Evolutionary conservation across 2,329 filamentous ascomycete species (phyloP).

Genomic region (Verticillium dahliae): DNA sequence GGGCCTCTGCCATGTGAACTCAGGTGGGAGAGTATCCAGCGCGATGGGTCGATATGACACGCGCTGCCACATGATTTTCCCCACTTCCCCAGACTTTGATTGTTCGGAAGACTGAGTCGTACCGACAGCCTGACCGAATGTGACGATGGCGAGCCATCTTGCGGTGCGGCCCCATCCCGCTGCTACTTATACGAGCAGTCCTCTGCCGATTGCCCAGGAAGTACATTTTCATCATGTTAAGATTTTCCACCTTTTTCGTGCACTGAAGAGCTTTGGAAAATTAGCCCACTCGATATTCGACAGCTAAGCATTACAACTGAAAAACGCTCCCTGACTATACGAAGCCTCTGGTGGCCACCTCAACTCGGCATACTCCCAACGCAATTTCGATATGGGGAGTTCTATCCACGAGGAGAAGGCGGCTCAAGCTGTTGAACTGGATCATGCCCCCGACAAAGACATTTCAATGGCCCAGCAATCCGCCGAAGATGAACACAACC

Average conservation of each 20-base stretch:
- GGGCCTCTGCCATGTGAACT: neutral
- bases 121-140: no score
- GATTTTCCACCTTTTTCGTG: neutral
- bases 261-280: neutral
- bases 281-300: neutral
- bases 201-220: neutral
- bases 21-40: neutral
- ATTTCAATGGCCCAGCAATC: conserved; percentile 2
- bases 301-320: neutral
- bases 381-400: neutral
- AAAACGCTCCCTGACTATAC: no score
- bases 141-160: no score
- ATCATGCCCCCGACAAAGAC: conserved; percentile 2
- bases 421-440: neutral
- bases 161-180: neutral
- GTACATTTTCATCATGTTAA: no score
- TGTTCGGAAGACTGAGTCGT: no score
- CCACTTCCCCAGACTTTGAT: neutral
- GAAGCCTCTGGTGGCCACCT: no score
- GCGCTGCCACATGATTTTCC: neutral
- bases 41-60: neutral
- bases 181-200: neutral
- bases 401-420: conserved; percentile 1
- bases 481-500: conserved; percentile 2
- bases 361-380: neutral